These are phyloP conservation scores for Bonia amplexicaulis DNA, from an alignment of 176 grass and related monocot genomes.

Conservation along the genomic window DNA sequence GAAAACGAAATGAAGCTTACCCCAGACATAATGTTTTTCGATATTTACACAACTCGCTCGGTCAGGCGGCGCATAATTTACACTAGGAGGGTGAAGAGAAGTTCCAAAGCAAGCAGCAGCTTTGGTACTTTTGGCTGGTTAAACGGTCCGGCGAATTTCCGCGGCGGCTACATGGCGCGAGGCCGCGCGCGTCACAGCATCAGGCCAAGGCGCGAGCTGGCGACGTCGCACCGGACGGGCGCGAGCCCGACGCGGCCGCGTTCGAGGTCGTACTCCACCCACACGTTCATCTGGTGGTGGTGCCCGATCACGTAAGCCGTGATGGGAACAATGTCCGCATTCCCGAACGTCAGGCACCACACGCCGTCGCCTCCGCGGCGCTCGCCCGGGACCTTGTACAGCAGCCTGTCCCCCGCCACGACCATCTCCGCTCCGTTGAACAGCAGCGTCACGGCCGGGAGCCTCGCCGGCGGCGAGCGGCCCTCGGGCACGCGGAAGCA, in stretches of 20 bases:
- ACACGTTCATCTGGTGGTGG: slow-evolving; percentile 98
- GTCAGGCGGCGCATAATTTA: slow-evolving; percentile 1
- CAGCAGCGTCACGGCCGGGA: slow-evolving; percentile 56
- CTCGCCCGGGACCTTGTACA: slow-evolving; percentile 77
- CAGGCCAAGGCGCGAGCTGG: slow-evolving; percentile 79
- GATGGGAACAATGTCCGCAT: slow-evolving; percentile 82
- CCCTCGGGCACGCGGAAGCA: slow-evolving; percentile 68
- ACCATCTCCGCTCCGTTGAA: slow-evolving; percentile 75
- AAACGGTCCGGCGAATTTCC: not conserved
- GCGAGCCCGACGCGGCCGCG: slow-evolving; percentile 81
- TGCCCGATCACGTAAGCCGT: slow-evolving; percentile 93
- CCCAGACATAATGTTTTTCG: not conserved
- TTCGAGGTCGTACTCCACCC: slow-evolving; percentile 98
- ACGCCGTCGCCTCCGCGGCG: slow-evolving; percentile 51
- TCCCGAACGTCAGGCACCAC: slow-evolving; percentile 96
- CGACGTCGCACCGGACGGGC: slow-evolving; percentile 80
- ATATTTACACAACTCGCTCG: slow-evolving; percentile 24
- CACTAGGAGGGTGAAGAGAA: not conserved
- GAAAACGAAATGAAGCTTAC: not conserved
- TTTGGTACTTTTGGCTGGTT: not conserved
- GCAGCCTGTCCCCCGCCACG: slow-evolving; percentile 61
- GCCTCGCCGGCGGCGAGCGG: not conserved
- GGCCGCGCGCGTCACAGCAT: slow-evolving; percentile 35
- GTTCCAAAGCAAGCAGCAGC: slow-evolving; percentile 4
- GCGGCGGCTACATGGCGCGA: not conserved